Percentiles rank a stretch among this genome's conserved stretches.
Conservation (phyloP, 1,284 basidiomycete genomes). For the Rhizoctonia solani region DNA sequence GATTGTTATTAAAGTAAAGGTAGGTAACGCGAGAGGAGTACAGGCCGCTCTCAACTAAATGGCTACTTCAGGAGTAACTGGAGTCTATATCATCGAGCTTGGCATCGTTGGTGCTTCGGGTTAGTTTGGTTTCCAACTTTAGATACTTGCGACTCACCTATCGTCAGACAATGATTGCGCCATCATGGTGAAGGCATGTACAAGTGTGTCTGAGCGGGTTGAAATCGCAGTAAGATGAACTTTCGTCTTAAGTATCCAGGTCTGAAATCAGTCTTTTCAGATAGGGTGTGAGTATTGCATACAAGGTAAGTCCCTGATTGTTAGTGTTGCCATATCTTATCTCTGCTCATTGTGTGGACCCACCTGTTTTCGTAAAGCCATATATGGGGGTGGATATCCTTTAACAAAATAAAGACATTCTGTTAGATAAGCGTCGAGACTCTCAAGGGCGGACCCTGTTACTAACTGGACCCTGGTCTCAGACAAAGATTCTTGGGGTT, state of each 20-base stretch:
- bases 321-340: no score
- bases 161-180: no score
- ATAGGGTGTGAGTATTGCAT: slow-evolving; percentile 41
- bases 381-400: no score
- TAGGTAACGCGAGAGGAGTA: slow-evolving; percentile 38
- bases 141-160: slow-evolving; percentile 49
- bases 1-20: neutral
- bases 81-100: slow-evolving; percentile 41
- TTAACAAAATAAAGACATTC: no score
- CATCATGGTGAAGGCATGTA: slow-evolving; percentile 54
- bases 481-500: no score
- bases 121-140: neutral
- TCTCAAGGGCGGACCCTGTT: no score
- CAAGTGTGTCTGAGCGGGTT: slow-evolving; percentile 51
- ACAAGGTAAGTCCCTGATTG: no score
- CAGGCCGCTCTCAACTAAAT: slow-evolving; percentile 35
- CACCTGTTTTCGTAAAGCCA: no score
- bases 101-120: slow-evolving; percentile 37
- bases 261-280: neutral
- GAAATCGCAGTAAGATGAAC: slow-evolving; percentile 48
- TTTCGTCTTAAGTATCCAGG: slow-evolving; percentile 24
- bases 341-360: no score
- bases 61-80: slow-evolving; percentile 35
- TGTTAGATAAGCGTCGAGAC: no score
- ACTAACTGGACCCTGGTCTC: no score